phyloP scores from a whole-genome alignment of 305 asterid genomes.

The Fraxinus ornus region DNA sequence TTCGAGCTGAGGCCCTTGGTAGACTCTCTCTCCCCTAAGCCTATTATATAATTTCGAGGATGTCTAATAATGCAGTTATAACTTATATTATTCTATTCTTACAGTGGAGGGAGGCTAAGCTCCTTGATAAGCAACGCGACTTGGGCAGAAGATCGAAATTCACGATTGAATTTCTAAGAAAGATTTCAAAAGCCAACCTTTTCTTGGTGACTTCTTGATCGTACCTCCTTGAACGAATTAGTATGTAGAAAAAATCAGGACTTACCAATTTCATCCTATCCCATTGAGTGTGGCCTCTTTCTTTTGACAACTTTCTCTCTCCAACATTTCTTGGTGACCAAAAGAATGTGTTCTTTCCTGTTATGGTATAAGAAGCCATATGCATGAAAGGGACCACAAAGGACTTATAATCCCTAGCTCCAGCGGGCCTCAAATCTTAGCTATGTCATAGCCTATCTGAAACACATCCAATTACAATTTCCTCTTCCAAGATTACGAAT shows the following conservation, averaged over 20 bases:
- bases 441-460: neutral
- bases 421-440: neutral
- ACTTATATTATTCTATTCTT: neutral
- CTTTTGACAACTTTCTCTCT: neutral
- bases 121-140: neutral
- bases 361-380: neutral
- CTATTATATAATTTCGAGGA: neutral
- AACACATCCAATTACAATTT: neutral
- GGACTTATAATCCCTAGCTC: neutral
- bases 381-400: neutral
- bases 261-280: neutral
- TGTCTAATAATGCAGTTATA: neutral
- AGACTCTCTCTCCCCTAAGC: neutral
- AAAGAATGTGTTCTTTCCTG: neutral
- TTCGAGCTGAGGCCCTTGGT: neutral
- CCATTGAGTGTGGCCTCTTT: neutral
- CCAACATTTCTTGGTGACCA: neutral
- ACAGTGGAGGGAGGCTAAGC: neutral
- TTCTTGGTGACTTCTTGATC: neutral
- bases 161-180: neutral
- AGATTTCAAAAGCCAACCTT: neutral
- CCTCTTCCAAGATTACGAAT: neutral
- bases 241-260: neutral
- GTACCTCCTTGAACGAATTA: constrained; percentile 2
- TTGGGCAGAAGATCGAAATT: neutral